phyloP scores from a whole-genome alignment of 345 rosid genomes.

The Angophora floribunda region DNA sequence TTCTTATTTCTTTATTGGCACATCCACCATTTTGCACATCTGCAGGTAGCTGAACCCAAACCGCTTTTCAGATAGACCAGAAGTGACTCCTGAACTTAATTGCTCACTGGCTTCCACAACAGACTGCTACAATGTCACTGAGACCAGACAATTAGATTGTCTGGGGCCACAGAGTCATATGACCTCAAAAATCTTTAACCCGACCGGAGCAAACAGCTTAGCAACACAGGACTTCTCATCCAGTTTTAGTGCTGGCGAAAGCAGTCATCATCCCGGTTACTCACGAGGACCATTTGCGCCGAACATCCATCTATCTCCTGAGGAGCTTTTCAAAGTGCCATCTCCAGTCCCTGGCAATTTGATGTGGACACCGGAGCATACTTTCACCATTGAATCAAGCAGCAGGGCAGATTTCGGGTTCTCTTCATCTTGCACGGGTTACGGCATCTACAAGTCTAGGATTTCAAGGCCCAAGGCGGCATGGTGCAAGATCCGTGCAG shows the following conservation, averaged over 20 bases:
- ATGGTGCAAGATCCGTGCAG: conserved; percentile 69
- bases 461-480: conserved; percentile 29
- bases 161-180: background rate
- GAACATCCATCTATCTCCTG: background rate
- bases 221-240: background rate
- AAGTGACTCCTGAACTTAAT: background rate
- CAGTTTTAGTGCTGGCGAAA: background rate
- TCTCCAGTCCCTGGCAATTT: background rate
- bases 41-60: background rate
- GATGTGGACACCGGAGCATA: background rate
- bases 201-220: background rate
- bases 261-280: background rate
- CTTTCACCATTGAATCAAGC: background rate
- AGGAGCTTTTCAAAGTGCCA: background rate
- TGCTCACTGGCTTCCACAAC: background rate
- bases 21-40: background rate
- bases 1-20: background rate
- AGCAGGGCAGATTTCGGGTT: conserved; percentile 6
- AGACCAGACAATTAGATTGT: background rate
- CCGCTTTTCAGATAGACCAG: background rate
- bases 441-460: conserved; percentile 7
- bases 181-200: background rate
- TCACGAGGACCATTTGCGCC: background rate
- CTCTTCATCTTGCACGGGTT: background rate
- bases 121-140: background rate